A percentile compares a stretch with the other conserved stretches of the same genome.
These are phyloP conservation scores for Cenococcum geophilum DNA, from an alignment of 495 filamentous ascomycete species.

Conservation along the genomic window DNA sequence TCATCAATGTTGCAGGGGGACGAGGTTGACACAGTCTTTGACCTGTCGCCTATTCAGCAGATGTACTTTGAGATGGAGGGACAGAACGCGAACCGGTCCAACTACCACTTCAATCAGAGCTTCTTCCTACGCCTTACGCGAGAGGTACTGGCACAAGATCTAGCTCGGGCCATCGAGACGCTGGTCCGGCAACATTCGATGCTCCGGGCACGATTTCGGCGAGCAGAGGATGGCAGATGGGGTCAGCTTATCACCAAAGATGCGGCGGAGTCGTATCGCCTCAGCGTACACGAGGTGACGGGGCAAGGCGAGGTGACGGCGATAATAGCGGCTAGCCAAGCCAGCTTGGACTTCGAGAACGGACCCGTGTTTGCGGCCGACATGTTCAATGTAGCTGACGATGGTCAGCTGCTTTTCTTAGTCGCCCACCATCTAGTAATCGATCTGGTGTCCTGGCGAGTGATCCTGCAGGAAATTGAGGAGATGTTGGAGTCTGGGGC, in stretches of 20 bases:
- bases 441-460: constrained; percentile 31
- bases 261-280: constrained; percentile 17
- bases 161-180: constrained; percentile 18
- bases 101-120: constrained; percentile 30
- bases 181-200: constrained; percentile 28
- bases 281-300: background rate
- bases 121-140: constrained; percentile 21
- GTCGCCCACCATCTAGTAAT: constrained; percentile 30
- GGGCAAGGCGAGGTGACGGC: background rate
- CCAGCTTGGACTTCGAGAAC: background rate
- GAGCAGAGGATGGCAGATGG: constrained; percentile 14
- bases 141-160: constrained; percentile 2
- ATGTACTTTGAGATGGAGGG: constrained; percentile 24
- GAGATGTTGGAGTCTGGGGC: constrained; percentile 23
- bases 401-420: constrained; percentile 17
- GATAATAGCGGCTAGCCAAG: background rate
- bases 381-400: background rate
- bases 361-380: background rate
- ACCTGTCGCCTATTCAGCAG: constrained; percentile 29
- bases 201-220: constrained; percentile 28
- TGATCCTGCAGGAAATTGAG: constrained; percentile 30
- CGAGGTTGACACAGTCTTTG: constrained; percentile 20
- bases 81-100: constrained; percentile 9
- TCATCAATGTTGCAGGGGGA: background rate
- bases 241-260: constrained; percentile 29